Conservation (phyloP, 176 grass and related monocot genomes). For the Canna indica region DNA sequence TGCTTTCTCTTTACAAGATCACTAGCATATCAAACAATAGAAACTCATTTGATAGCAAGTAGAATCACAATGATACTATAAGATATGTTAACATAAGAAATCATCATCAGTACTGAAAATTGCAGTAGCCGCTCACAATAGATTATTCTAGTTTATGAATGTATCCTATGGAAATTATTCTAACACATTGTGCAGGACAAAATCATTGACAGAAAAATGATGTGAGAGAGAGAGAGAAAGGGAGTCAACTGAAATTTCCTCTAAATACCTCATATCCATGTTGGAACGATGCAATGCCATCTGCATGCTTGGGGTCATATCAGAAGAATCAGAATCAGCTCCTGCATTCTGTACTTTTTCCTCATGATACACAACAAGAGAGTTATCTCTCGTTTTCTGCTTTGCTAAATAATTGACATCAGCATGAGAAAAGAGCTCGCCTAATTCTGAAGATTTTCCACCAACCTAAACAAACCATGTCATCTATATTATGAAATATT, state of each 20-base stretch:
- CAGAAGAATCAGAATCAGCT: conserved; percentile 53
- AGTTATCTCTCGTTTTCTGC: conserved; percentile 32
- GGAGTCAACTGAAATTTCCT: background rate
- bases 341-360: conserved; percentile 27
- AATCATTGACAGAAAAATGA: background rate
- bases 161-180: background rate
- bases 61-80: background rate
- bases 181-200: background rate
- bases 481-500: background rate
- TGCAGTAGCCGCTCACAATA: background rate
- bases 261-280: conserved; percentile 77
- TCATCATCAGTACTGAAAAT: background rate
- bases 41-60: too few relatives aligned
- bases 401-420: conserved; percentile 32
- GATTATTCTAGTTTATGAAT: background rate
- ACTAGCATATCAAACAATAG: too few relatives aligned
- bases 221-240: background rate
- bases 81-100: background rate
- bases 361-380: conserved; percentile 27
- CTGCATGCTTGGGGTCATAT: conserved; percentile 83
- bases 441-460: conserved; percentile 40
- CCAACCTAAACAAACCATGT: conserved; percentile 33
- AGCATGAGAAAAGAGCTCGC: conserved; percentile 53
- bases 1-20: too few relatives aligned
- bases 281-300: conserved; percentile 88